phyloP scores from a whole-genome alignment of 1,139 yeast species.

The Meyerozyma athensensis region DNA sequence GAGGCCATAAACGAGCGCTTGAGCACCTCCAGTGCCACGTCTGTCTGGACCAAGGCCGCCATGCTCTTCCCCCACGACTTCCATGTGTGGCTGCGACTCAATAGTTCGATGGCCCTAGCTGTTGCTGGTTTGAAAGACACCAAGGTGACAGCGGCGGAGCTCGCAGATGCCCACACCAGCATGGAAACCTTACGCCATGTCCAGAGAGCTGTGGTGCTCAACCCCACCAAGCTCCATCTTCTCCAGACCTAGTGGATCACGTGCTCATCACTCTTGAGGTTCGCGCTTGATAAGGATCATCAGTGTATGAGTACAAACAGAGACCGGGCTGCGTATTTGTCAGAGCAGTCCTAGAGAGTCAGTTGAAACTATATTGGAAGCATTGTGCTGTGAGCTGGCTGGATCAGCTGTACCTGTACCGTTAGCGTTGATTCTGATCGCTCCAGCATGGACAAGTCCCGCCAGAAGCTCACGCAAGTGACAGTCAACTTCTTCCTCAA shows the following conservation, averaged over 20 bases:
- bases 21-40: constrained; percentile 9
- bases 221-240: constrained; percentile 18
- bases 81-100: constrained; percentile 63
- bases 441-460: background rate
- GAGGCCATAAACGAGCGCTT: constrained; percentile 44
- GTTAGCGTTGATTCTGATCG: background rate
- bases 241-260: background rate
- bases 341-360: no score
- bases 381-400: no score
- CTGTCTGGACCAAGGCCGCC: constrained; percentile 67
- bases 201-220: constrained; percentile 50
- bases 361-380: no score
- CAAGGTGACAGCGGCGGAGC: constrained; percentile 46
- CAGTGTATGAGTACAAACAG: no score
- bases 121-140: constrained; percentile 48
- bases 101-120: constrained; percentile 39
- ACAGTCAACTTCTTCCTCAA: constrained; percentile 68
- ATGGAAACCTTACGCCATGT: constrained; percentile 46
- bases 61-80: constrained; percentile 68
- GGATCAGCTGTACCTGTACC: no score
- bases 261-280: no score
- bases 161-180: constrained; percentile 47
- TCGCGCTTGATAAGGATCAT: no score
- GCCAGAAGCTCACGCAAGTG: constrained; percentile 35
- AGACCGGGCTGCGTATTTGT: no score